Evolutionary conservation across 2,329 filamentous ascomycete genomes (phyloP), one percentile per base, ranked within the genome.

Genomic region (Xylariaceae sp.): DNA sequence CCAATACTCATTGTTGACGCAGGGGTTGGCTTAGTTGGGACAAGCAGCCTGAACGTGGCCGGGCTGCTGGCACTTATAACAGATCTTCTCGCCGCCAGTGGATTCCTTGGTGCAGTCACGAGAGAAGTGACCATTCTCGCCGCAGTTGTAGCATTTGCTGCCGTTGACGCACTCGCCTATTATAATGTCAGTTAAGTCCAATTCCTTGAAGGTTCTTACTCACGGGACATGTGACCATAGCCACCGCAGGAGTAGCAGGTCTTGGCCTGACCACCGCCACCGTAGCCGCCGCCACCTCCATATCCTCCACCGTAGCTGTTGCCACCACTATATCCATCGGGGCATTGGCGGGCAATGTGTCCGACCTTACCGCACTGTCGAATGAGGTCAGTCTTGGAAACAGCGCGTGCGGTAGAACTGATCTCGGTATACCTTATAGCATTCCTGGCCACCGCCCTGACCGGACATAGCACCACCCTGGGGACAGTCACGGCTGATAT

Each of bases 131-230:
- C 93, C 91, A 57, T 91, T 86, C 75, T 96, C 89, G 62, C 80
- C 80, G 57, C 93, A 97, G 82, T 96, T 96, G 83, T 97, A 98
- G 85, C 93, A 98, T 79, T 97, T 97, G 78, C 94, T 91, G 61
- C 93, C 93, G 69, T 97, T 94, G 59, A 91, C 94, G 73, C 93
- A 98, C 72, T 97, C 93, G 56, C 79, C 78, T 81, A 43, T 16
- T 37, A 30, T 13, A 4, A 19, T 3, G 37, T 37, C 37, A 56
- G 42, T 37, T 38, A 30, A 39, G 33, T 26, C n/a, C n/a, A 40
- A 36, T 31, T 32, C 17, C 28, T 11, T 26, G 22, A 26, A 26
- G 6, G 22, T 11, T 26, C 24, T 24, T 11, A 75, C 78, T 61
- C 64, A 77, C 90, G 86, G 64, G 87, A 90, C 86, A 95, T 91